Evolutionary conservation across 345 rosid genomes (phyloP), one percentile per base, ranked within the genome.

Genomic region (Euphorbia peplus): DNA sequence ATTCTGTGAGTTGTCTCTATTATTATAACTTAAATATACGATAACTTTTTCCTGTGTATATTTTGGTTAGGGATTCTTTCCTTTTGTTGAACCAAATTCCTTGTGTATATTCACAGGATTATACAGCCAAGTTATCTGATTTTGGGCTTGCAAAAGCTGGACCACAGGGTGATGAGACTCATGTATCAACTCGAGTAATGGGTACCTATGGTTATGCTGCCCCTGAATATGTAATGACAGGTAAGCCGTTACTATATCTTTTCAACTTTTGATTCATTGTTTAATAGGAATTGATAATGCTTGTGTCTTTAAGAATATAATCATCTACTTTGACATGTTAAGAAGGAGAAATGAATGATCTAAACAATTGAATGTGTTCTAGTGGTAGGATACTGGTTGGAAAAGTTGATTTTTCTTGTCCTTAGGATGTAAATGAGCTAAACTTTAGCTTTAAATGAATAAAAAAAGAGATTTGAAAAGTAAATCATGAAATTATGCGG

Each of bases 61-160:
- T 63, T 15, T 54, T 46, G 10, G 21, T 26, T 9, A 4, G 19
- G 32, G 10, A 16, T 66, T 22, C 19, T 19, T 54, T 47, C 30
- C 50, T 56, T 61, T n/a, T 39, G 22, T 48, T 53, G 61, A 72
- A 51, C 60, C 67, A 56, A 32, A 57, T 78, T 82, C 54, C 57
- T 59, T 15, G 66, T 73, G 61, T 59, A 51, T 72, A 51, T 72
- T 53, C 71, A 68, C 86, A 95, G 99, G 96, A 95, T 73, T 91
- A 91, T 76, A 83, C 96, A 26, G 91, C 99, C 79, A 91, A 91
- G 77, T 96, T 93, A 74, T 93, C 96, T 58, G 97, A 93, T 81
- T 93, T 93, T 67, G 99, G 99, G 62, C 95, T 95, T 69, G 96
- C 99, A 62, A 95, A 95, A 85, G 97, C 93, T 79, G 97, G 99